Percentiles rank a stretch among this genome's conserved stretches.
These are phyloP conservation scores for Fusarium pseudoanthophilum DNA, from an alignment of 2,329 filamentous ascomycete genomes.

Conservation along the genomic window DNA sequence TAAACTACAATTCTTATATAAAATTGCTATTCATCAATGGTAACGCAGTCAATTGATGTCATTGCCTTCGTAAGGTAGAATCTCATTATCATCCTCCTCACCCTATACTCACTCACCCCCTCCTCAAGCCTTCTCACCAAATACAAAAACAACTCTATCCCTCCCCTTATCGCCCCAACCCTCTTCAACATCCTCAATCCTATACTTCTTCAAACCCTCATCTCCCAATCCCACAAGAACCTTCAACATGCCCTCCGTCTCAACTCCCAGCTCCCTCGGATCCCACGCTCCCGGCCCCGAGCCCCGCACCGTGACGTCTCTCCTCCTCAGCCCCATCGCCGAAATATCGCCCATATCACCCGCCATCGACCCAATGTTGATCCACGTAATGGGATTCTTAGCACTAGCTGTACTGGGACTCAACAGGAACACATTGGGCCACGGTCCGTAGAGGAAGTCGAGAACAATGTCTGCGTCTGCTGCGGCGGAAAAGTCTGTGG, in stretches of 20 bases:
- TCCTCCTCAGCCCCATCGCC: conserved; percentile 57
- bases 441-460: conserved; percentile 66
- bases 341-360: conserved; percentile 54
- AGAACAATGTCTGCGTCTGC: conserved; percentile 64
- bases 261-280: conserved; percentile 41
- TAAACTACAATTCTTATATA: neutral
- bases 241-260: conserved; percentile 42
- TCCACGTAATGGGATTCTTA: conserved; percentile 60
- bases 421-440: conserved; percentile 54
- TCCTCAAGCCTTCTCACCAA: conserved; percentile 28
- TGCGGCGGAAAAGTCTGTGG: conserved; percentile 59
- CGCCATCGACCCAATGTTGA: conserved; percentile 62
- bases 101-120: neutral
- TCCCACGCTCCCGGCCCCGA: conserved; percentile 58
- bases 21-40: no score
- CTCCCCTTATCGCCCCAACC: conserved; percentile 39
- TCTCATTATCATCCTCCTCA: neutral
- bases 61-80: neutral
- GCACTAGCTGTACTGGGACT: conserved; percentile 50
- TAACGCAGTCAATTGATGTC: neutral
- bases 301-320: conserved; percentile 60
- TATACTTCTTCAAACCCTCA: conserved; percentile 36
- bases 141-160: conserved; percentile 47
- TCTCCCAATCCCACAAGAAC: conserved; percentile 39
- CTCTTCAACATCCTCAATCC: conserved; percentile 42